phyloP scores from a whole-genome alignment of 2,329 filamentous ascomycete genomes.

The Bipolaris zeicola region DNA sequence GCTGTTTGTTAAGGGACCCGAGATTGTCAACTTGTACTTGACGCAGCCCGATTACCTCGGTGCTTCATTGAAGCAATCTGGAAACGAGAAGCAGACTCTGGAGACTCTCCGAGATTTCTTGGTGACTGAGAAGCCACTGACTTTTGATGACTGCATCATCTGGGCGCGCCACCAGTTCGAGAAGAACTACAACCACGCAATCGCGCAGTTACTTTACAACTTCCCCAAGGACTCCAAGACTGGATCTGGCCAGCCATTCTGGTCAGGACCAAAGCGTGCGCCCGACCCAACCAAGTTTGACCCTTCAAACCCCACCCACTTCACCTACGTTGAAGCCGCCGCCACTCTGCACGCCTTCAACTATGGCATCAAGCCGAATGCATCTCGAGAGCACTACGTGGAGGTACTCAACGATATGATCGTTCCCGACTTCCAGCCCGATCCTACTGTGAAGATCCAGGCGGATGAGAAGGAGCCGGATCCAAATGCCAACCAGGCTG shows the following conservation, averaged over 20 bases:
- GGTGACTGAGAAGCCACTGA: conserved; percentile 87
- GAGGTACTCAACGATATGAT: conserved; percentile 90
- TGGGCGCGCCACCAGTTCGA: conserved; percentile 96
- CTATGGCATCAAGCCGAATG: conserved; percentile 90
- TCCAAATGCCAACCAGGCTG: conserved; percentile 71
- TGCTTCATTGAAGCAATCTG: conserved; percentile 85
- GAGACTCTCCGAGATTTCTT: conserved; percentile 90
- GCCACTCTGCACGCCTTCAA: conserved; percentile 97
- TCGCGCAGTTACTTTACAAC: conserved; percentile 93
- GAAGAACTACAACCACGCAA: conserved; percentile 95
- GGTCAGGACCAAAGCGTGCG: conserved; percentile 97
- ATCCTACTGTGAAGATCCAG: conserved; percentile 92
- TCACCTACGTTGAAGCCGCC: conserved; percentile 83
- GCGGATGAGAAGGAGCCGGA: conserved; percentile 94
- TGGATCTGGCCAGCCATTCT: conserved; percentile 88
- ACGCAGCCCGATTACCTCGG: conserved; percentile 90
- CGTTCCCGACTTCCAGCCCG: conserved; percentile 91
- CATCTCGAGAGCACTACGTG: conserved; percentile 72
- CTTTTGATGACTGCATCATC: conserved; percentile 93
- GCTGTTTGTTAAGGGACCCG: conserved; percentile 89
- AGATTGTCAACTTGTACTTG: conserved; percentile 93
- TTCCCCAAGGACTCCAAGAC: conserved; percentile 94
- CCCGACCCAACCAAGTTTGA: conserved; percentile 92
- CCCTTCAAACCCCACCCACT: conserved; percentile 80
- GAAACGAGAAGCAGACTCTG: conserved; percentile 91